Conservation (phyloP, 2,329 filamentous ascomycete genomes). For the Cordyceps tenuipes region DNA sequence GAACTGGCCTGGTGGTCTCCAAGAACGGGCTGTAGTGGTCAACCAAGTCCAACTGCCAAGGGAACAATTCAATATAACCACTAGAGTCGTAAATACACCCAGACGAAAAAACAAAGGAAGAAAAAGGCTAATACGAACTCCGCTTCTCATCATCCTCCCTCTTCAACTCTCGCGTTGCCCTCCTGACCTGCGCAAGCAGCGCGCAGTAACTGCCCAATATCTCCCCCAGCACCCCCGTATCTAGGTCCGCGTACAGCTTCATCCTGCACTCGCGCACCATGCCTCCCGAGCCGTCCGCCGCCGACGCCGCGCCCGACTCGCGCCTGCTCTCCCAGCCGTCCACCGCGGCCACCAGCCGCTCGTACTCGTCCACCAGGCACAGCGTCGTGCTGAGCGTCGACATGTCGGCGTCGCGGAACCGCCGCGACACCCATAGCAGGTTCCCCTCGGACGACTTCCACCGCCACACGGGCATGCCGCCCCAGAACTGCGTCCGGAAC, state of each 20-base stretch:
- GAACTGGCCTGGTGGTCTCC: no score
- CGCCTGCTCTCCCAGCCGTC: slow-evolving; percentile 1
- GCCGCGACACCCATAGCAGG: slow-evolving; percentile 9
- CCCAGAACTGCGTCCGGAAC: slow-evolving; percentile 9
- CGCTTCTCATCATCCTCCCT: not conserved
- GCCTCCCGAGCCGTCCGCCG: not conserved
- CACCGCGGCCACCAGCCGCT: slow-evolving; percentile 5
- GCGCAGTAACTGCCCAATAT: slow-evolving; percentile 9
- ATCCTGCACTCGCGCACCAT: slow-evolving; percentile 3
- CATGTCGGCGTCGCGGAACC: slow-evolving; percentile 8
- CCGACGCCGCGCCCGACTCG: not conserved
- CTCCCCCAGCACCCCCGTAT: slow-evolving; percentile 2
- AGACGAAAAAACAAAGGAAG: no score
- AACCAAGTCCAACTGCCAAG: no score
- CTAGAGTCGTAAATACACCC: no score
- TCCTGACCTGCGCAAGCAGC: slow-evolving; percentile 4
- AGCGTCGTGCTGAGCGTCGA: not conserved
- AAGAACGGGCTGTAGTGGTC: no score
- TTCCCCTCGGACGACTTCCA: slow-evolving; percentile 11
- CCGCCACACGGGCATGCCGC: slow-evolving; percentile 10
- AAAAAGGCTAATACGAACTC: not conserved
- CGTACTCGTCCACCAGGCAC: slow-evolving; percentile 10
- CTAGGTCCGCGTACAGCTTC: slow-evolving; percentile 6
- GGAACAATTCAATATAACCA: no score
- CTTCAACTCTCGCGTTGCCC: not conserved